Percentiles rank a stretch among this genome's conserved stretches.
Evolutionary conservation across 2,329 filamentous ascomycete genomes (phyloP).

Genomic region (Thyridium curvatum): DNA sequence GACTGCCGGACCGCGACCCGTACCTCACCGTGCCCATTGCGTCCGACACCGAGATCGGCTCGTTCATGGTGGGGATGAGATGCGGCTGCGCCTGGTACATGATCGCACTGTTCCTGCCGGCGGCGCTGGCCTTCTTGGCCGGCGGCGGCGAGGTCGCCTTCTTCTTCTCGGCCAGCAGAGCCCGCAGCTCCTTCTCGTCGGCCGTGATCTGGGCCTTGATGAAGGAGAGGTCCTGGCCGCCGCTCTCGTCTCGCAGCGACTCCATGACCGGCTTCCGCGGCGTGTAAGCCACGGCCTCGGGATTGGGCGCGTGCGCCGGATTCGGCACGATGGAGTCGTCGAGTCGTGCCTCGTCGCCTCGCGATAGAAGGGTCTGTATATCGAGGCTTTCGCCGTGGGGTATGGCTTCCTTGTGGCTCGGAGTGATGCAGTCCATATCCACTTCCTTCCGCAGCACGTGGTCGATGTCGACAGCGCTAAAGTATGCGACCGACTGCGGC

Average conservation of each 20-base stretch:
- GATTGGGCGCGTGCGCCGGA: constrained; percentile 41
- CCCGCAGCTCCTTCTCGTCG: constrained; percentile 65
- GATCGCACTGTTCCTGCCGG: constrained; percentile 12
- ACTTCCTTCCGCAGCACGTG: constrained; percentile 96
- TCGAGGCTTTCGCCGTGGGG: constrained; percentile 82
- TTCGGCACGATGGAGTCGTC: constrained; percentile 59
- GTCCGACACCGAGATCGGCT: constrained; percentile 28
- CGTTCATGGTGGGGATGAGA: constrained; percentile 29
- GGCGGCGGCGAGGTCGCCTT: constrained; percentile 20
- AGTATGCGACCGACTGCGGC: constrained; percentile 90
- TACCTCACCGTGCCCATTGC: constrained; percentile 19
- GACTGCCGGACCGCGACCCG: too few species aligned
- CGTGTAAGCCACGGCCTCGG: constrained; percentile 60
- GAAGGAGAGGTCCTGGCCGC: constrained; percentile 50
- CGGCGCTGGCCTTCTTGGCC: constrained; percentile 3
- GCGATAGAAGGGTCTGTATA: constrained; percentile 70
- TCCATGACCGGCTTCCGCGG: constrained; percentile 77
- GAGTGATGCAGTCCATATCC: constrained; percentile 94
- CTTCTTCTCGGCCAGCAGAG: constrained; percentile 59
- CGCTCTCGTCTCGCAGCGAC: constrained; percentile 44
- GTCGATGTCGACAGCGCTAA: constrained; percentile 92
- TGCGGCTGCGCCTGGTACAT: constrained; percentile 30
- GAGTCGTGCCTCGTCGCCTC: constrained; percentile 61
- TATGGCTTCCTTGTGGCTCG: constrained; percentile 73
- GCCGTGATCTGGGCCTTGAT: constrained; percentile 79